Conservation (phyloP, 768 basidiomycete genomes). For the Russula sp. region DNA sequence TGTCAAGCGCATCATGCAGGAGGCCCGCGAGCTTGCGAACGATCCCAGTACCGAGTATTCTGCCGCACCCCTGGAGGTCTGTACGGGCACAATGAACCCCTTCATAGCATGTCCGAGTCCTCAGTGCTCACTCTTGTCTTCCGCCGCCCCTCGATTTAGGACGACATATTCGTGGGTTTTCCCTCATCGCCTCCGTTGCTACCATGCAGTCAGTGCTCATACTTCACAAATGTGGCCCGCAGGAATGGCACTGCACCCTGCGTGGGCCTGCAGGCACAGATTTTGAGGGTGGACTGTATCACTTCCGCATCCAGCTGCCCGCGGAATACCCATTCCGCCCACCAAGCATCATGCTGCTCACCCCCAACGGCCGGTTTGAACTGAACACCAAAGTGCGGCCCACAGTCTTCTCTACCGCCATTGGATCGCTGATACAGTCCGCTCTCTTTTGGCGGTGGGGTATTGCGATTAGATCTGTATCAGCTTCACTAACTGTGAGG, state of each 20-base stretch:
- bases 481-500: conserved; percentile 83
- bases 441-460: conserved; percentile 1
- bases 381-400: conserved; percentile 81
- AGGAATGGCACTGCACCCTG: conserved; percentile 98
- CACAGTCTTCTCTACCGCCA: background rate
- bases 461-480: conserved; percentile 66
- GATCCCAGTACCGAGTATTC: conserved; percentile 85
- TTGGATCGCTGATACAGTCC: background rate
- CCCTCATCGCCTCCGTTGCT: background rate
- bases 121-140: background rate
- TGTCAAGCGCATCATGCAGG: conserved; percentile 96
- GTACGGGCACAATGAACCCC: conserved; percentile 10
- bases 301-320: conserved; percentile 84
- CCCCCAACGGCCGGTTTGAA: conserved; percentile 96
- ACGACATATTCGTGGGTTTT: conserved; percentile 78
- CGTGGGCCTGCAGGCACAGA: conserved; percentile 84
- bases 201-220: conserved; percentile 11
- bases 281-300: conserved; percentile 94
- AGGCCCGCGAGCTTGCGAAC: conserved; percentile 80
- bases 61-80: conserved; percentile 74
- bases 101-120: conserved; percentile 1
- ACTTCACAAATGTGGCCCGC: conserved; percentile 23
- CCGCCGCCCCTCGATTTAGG: conserved; percentile 36
- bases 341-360: conserved; percentile 92
- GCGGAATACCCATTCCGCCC: conserved; percentile 96